phyloP scores from a whole-genome alignment of 1,139 yeast genomes.

The Candida sp. region DNA sequence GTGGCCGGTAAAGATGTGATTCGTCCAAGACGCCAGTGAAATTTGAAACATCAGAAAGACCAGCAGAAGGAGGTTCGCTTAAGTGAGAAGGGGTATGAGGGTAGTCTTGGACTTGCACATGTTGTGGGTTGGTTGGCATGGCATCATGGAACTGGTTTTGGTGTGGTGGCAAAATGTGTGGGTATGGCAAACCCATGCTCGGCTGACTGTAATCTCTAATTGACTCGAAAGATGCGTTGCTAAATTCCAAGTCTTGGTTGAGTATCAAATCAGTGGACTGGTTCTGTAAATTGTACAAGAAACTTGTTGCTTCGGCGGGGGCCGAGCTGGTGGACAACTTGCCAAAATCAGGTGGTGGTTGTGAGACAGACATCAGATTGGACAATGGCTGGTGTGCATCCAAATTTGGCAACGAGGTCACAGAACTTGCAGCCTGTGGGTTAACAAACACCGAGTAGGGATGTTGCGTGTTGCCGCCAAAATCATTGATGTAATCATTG shows the following conservation, averaged over 20 bases:
- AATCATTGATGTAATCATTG: background rate
- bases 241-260: constrained; percentile 28
- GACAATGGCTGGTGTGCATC: constrained; percentile 5
- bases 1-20: background rate
- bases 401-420: constrained; percentile 10
- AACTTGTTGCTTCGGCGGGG: constrained; percentile 8
- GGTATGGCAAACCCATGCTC: constrained; percentile 5
- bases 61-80: constrained; percentile 24
- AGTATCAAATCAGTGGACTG: constrained; percentile 24
- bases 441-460: constrained; percentile 29
- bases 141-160: constrained; percentile 7
- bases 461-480: constrained; percentile 5
- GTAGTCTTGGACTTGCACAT: background rate
- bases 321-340: constrained; percentile 12
- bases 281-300: constrained; percentile 15
- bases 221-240: constrained; percentile 31
- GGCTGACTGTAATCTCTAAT: constrained; percentile 25
- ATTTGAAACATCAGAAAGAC: constrained; percentile 21
- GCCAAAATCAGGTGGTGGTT: constrained; percentile 13
- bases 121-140: background rate
- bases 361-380: constrained; percentile 1
- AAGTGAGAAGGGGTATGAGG: constrained; percentile 1
- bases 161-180: constrained; percentile 2
- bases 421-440: constrained; percentile 24
- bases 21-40: constrained; percentile 5